Evolutionary conservation across 257 asterid species (phyloP), one percentile per base, ranked within the genome.

Genomic region (Anisodus acutangulus): DNA sequence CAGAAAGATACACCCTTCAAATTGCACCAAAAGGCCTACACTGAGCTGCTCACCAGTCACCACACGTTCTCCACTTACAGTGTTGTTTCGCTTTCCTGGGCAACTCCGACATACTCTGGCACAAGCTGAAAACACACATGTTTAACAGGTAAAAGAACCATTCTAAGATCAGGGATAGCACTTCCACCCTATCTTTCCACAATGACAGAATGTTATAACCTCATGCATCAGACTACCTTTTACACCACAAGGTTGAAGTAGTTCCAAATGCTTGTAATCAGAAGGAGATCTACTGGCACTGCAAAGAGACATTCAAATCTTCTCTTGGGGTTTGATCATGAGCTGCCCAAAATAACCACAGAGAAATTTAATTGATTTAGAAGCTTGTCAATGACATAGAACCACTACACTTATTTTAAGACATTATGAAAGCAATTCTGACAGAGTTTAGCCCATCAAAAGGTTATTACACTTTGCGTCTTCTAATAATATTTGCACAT

Each of bases 281-380:
- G 16, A 19, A 47, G 80, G 80, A 47, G 80, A 22, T 22, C 39
- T 47, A 72, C 60, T 3, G 60, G 80, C 60, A 72, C 41, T 19
- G 43, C 10, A 4, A 72, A 74, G 55, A 31, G 80, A 12, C 19
- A 74, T 74, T 3, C 51, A 45, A 72, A 72, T 72, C 80, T 72
- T 72, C 60, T 19, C 76, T 41, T 45, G 80, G 60, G 12, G 22
- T 12, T 49, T 74, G 62, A 74, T 74, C 80, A 74, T 49, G 62
- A 76, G 22, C 81, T 49, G 81, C 47, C 62, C 59, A 43, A 22
- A 51, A 76, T 12, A 22, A 51, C 43, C 60, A 51, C 22, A 49
- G 3, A 6, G 12, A 49, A 47, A 74, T 16, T 22, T 74, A 47
- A 74, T 16, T 22, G 62, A 74, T 22, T 74, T 51, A 74, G 62